Evolutionary conservation across 352 stramenopile genomes (phyloP), one percentile per base, ranked within the genome.

Genomic region (Phytophthora colocasiae): DNA sequence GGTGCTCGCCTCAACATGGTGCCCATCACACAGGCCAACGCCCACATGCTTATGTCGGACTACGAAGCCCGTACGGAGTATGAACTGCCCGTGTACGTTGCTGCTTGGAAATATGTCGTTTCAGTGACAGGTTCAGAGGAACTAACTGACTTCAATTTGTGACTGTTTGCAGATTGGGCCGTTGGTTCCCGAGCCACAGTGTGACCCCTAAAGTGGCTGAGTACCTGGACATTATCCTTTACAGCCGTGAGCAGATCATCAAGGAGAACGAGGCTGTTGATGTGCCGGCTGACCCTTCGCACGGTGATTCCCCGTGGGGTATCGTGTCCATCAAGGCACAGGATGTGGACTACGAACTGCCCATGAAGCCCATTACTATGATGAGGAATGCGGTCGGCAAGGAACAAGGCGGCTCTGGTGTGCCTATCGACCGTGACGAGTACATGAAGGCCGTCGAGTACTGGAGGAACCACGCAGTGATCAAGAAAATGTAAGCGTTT

Each of bases 311-410:
- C 5, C 87, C 92, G 53, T 98, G 91, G 91, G 91, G 92, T 19
- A 99, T 99, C 73, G 89, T 99, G 41, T 98, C 90, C 34, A 97
- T 99, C 64, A 99, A 99, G 79, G 91, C 97, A 32, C 97, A 99
- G 77, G 91, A 98, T 71, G 91, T 98, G 8, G 84, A 97, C 64
- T 69, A 93, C 58, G 97, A 99, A 71, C 80, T 99, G 31, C 97
- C 97, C 27, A 99, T 99, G 97, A 97, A 97, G 62, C 97, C 97
- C 6, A 99, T 99, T 75, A 99, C 97, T 11, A 92, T 98, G 69
- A 98, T 99, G 95, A 81, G 97, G 39, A 99, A 99, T 83, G 95
- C 97, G 44, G 75, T 99, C n/a, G 97, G 97, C 36, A 97, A 98
- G 73, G 94, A 98, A 29, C 80, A 99, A 66, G 97, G 91, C 31